phyloP scores from a whole-genome alignment of 192 early-diverging fungal genomes.

The Paraglomus occultum region DNA sequence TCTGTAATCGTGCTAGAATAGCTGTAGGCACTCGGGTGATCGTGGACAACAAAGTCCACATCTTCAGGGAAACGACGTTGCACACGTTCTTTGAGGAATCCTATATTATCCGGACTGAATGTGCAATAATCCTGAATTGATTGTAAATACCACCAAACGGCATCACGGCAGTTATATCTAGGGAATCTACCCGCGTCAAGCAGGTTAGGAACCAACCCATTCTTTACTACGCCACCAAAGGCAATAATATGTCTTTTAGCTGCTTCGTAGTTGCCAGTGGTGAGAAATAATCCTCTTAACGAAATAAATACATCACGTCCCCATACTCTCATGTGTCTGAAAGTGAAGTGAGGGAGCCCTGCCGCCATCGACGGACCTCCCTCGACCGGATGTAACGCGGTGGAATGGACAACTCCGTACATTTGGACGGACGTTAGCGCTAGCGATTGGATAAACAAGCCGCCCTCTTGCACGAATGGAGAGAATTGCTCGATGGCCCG shows the following conservation, averaged over 20 bases:
- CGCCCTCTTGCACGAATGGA: conserved; percentile 51
- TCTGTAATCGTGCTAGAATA: conserved; percentile 72
- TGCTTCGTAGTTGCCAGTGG: conserved; percentile 78
- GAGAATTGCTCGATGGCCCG: conserved; percentile 64
- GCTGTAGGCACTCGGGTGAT: conserved; percentile 64
- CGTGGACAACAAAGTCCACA: conserved; percentile 66
- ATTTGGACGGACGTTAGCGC: conserved; percentile 84
- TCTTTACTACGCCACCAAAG: conserved; percentile 88
- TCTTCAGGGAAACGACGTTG: conserved; percentile 79
- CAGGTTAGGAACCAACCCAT: conserved; percentile 96
- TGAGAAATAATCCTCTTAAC: conserved; percentile 78
- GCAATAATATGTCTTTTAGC: conserved; percentile 85
- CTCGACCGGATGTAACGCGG: conserved; percentile 71
- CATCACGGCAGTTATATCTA: conserved; percentile 95
- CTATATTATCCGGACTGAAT: conserved; percentile 68
- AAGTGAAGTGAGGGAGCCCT: conserved; percentile 93
- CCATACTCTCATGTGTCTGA: conserved; percentile 93
- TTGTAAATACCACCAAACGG: conserved; percentile 95
- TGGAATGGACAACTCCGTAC: conserved; percentile 76
- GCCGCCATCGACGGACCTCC: conserved; percentile 75
- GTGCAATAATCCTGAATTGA: conserved; percentile 87
- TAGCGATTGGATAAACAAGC: conserved; percentile 68
- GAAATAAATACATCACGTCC: conserved; percentile 98
- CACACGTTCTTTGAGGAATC: conserved; percentile 69
- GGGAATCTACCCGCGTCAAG: conserved; percentile 82